Base-by-base conservation (phyloP, 352 stramenopile genomes). In the Phytophthora cryptogea region DNA sequence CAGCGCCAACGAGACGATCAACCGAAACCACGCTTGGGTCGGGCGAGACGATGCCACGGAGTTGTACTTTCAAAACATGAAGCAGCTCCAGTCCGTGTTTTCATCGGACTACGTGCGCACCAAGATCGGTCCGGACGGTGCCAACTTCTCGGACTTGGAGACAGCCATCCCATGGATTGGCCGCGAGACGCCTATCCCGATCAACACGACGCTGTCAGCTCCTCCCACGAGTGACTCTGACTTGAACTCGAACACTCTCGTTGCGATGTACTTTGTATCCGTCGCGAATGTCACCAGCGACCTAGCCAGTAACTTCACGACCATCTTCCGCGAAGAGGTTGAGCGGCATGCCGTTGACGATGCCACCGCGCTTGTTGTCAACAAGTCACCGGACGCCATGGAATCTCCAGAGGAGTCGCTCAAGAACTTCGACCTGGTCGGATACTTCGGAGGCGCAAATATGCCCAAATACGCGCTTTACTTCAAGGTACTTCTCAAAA, bases 91-190 rank as follows among this genome's bases (percentile, higher is more conserved):
- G 28, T 26, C 20, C 3, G 43, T 54, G 23, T 61, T 61, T 23
- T 31, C 7, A 13, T 42, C 31, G 8, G 43, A 61, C 14, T 20
- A 61, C 33, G 54, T 61, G 17, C 43, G 35, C 33, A 41, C 30
- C 16, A 36, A 4, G 13, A 37, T 61, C 33, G 54, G 41, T 6
- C 41, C 43, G 3, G 54, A 61, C 54, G 54, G 54, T 2, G 14
- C 31, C 54, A 61, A 54, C 43, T 61, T 61, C 32, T 54, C 43
- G 10, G 54, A 61, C 54, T n/a, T 61, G 42, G 54, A 46, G 16
- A 61, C 54, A 1, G 40, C 16, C 42, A 54, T 62, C 35, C 42
- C 54, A 0, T 62, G 54, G 54, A 26, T 62, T 35, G 54, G 54
- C 23, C 35, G 45, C 43, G 54, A 62, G 43, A 10, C 3, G 2